Evolutionary conservation across 768 basidiomycete genomes (phyloP).

Genomic region (Postia placenta): DNA sequence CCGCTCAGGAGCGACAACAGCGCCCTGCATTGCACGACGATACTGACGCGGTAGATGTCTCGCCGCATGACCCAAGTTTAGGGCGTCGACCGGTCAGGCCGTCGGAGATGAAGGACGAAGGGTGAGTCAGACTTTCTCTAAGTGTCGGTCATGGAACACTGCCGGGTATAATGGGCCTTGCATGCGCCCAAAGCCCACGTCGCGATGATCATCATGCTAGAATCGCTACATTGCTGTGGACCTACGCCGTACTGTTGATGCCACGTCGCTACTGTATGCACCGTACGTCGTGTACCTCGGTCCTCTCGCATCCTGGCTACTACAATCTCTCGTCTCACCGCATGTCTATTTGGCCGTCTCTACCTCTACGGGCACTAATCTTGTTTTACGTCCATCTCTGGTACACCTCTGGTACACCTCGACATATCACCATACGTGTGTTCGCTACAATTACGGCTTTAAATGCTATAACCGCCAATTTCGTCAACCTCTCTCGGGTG

Average conservation of each 20-base stretch:
- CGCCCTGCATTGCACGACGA: slow-evolving; percentile 3
- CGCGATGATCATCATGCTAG: slow-evolving; percentile 6
- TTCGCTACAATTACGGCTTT: slow-evolving; percentile 13
- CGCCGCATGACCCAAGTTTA: slow-evolving; percentile 23
- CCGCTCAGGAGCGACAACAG: slow-evolving; percentile 18
- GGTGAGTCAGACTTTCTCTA: slow-evolving; percentile 51
- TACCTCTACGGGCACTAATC: slow-evolving; percentile 18
- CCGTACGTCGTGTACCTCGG: slow-evolving; percentile 4
- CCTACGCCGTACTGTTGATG: slow-evolving; percentile 1
- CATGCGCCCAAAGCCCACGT: no score
- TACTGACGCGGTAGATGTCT: slow-evolving; percentile 29
- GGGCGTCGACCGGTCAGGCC: slow-evolving; percentile 52
- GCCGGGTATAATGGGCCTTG: no score
- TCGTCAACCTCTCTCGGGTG: slow-evolving; percentile 6
- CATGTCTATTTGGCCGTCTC: not conserved
- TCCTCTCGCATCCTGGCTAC: slow-evolving; percentile 2
- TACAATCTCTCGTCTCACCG: slow-evolving; percentile 6
- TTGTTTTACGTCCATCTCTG: slow-evolving; percentile 10
- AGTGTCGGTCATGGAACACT: slow-evolving; percentile 1
- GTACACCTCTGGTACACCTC: slow-evolving; percentile 15
- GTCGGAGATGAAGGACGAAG: slow-evolving; percentile 94
- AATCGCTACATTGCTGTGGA: not conserved
- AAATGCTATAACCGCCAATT: slow-evolving; percentile 7
- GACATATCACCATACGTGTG: slow-evolving; percentile 13
- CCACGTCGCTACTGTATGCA: slow-evolving; percentile 9